These are phyloP conservation scores for Pholiota adiposa DNA, from an alignment of 1,284 basidiomycete genomes.

Conservation along the genomic window DNA sequence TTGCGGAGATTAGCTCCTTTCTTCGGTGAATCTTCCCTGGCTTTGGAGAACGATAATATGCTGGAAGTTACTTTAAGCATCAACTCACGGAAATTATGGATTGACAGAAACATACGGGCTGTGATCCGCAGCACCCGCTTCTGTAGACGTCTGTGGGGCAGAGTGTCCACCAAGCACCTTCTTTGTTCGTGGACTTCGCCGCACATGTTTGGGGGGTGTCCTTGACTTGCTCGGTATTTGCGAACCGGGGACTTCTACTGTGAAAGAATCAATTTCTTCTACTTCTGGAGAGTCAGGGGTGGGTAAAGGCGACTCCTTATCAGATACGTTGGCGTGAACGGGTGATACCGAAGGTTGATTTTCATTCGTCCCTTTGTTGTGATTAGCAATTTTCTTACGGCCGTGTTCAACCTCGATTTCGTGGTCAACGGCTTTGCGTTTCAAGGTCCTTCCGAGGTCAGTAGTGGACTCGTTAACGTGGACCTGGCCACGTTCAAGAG, in stretches of 20 bases:
- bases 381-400: constrained; percentile 21
- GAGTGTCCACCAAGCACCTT: constrained; percentile 7
- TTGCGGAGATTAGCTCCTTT: constrained; percentile 3
- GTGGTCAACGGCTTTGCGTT: constrained; percentile 21
- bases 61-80: constrained; percentile 9
- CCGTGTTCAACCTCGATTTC: constrained; percentile 17
- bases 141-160: constrained; percentile 18
- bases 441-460: constrained; percentile 20
- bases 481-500: constrained; percentile 1
- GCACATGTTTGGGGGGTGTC: neutral
- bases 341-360: constrained; percentile 1
- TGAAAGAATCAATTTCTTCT: constrained; percentile 30
- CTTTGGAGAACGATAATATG: constrained; percentile 25
- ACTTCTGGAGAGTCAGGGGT: constrained; percentile 5
- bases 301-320: neutral
- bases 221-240: constrained; percentile 9
- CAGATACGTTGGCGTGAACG: neutral
- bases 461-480: neutral
- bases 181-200: constrained; percentile 15
- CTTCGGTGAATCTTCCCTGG: neutral
- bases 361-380: constrained; percentile 1
- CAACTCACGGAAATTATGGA: neutral
- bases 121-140: constrained; percentile 14
- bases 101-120: constrained; percentile 27
- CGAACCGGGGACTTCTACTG: constrained; percentile 13